Base-by-base conservation (phyloP, 2,329 filamentous ascomycete species). In the Cladosporium sphaerospermum region DNA sequence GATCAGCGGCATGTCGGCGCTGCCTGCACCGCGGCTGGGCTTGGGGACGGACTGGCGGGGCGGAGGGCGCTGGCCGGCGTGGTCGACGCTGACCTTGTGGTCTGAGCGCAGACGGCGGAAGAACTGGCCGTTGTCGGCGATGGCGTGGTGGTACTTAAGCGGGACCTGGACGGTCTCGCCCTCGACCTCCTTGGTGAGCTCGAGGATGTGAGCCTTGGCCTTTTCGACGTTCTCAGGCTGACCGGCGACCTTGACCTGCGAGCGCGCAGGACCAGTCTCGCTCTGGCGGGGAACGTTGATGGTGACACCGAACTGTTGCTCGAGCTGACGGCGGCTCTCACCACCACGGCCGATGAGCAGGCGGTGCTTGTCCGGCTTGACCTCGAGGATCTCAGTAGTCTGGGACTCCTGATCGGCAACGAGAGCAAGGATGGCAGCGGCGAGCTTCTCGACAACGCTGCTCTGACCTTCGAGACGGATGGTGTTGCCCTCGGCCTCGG, bases 291-390 rank as follows among this genome's bases (percentile, higher is more conserved):
- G 93, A 56, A 99, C 87, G 64, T 97, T 92, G 58, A 99, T 82
- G 7, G 85, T 84, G 50, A 99, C 85, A 53, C 82, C 84, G 75
- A 96, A 95, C 67, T 91, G 82, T 36, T 85, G 79, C 75, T 99
- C 93, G 23, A 99, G 79, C 59, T 86, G 81, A 58, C 88, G 87
- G 69, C 95, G 88, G 45, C 83, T 84, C 61, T 96, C 90, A 58
- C 95, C 93, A 58, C 89, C 90, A 53, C 90, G 89, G 40, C 93
- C 93, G 65, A 99, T 97, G 19, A 99, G 79, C 8, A 88, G 79
- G 51, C 91, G 81, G 70, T 99, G 95, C 77, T 96, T 95, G 62
- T 93, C 87, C 10, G 85, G 84, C 13, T 91, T 88, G 34, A 99
- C 84, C 33, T 96, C 90, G 23, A 96, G 67, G 13, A 79, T 78